A percentile compares a stretch with the other conserved stretches of the same genome.
phyloP scores from a whole-genome alignment of 2,329 filamentous ascomycete genomes.

The Penicillium brevicompactum region DNA sequence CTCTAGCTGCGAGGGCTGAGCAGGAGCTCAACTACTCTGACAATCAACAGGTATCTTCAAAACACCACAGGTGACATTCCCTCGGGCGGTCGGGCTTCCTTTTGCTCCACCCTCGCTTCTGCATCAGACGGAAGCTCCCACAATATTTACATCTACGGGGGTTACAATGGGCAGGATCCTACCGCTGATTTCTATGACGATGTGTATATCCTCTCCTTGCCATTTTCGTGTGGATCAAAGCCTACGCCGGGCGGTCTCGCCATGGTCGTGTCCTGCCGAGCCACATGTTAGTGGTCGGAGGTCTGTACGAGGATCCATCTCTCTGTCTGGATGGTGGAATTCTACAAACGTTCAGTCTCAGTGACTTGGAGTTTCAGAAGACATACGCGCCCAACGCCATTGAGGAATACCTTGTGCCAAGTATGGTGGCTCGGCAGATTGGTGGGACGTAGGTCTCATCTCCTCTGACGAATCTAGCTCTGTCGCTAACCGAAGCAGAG shows the following conservation, averaged over 20 bases:
- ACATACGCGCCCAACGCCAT: background rate
- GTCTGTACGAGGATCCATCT: slow-evolving; percentile 5
- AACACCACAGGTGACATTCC: slow-evolving; percentile 39
- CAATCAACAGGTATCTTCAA: slow-evolving; percentile 38
- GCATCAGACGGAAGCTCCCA: slow-evolving; percentile 42
- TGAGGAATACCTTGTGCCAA: slow-evolving; percentile 6
- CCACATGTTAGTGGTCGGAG: slow-evolving; percentile 8
- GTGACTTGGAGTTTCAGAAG: slow-evolving; percentile 1
- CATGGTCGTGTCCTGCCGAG: slow-evolving; percentile 5
- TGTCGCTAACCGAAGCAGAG: background rate
- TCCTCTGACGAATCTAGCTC: background rate
- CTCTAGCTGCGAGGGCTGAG: background rate
- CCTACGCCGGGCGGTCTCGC: background rate
- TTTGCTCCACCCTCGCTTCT: slow-evolving; percentile 41
- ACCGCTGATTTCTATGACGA: slow-evolving; percentile 41
- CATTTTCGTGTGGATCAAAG: slow-evolving; percentile 9
- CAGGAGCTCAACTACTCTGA: slow-evolving; percentile 2
- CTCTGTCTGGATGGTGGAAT: slow-evolving; percentile 7
- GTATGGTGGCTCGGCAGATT: background rate
- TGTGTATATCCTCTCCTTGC: slow-evolving; percentile 12
- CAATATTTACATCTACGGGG: slow-evolving; percentile 54
- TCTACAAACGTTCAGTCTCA: slow-evolving; percentile 2
- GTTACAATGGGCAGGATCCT: slow-evolving; percentile 38
- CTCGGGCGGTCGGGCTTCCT: slow-evolving; percentile 31
- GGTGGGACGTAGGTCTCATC: slow-evolving; percentile 4